These are phyloP conservation scores for Solanum chilense DNA, from an alignment of 257 asterid species.

Conservation along the genomic window DNA sequence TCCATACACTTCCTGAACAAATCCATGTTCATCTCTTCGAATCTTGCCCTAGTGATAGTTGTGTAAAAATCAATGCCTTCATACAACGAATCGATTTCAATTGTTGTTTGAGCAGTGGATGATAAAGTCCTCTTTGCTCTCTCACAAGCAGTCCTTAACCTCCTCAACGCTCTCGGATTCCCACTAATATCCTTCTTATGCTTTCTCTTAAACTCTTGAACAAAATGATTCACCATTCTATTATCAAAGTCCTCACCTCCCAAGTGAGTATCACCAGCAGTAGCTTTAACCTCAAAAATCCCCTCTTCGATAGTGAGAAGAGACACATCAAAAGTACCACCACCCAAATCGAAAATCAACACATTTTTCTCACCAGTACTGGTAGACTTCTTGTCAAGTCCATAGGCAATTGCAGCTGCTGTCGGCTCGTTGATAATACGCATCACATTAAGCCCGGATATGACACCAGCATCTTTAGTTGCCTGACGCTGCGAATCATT, in stretches of 20 bases:
- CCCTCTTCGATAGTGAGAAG: constrained; percentile 15
- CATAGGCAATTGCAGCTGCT: constrained; percentile 11
- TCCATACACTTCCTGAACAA: constrained; percentile 23
- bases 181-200: constrained; percentile 2
- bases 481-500: constrained; percentile 16
- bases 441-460: constrained; percentile 18
- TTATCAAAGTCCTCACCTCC: constrained; percentile 29
- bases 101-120: constrained; percentile 18
- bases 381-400: constrained; percentile 6
- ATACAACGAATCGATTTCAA: neutral
- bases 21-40: constrained; percentile 24
- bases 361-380: constrained; percentile 5
- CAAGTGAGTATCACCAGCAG: constrained; percentile 19
- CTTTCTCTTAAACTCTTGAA: constrained; percentile 6
- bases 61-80: constrained; percentile 3
- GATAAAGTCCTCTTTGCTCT: constrained; percentile 13
- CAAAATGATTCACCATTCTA: constrained; percentile 14
- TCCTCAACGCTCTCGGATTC: constrained; percentile 6
- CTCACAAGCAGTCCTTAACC: constrained; percentile 19
- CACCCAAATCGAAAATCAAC: constrained; percentile 17
- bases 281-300: constrained; percentile 18
- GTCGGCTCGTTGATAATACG: constrained; percentile 13
- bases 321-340: constrained; percentile 17
- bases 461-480: constrained; percentile 16
- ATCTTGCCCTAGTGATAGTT: constrained; percentile 7